Evolutionary conservation across 768 basidiomycete genomes (phyloP).

Genomic region (Myochromella boudieri): DNA sequence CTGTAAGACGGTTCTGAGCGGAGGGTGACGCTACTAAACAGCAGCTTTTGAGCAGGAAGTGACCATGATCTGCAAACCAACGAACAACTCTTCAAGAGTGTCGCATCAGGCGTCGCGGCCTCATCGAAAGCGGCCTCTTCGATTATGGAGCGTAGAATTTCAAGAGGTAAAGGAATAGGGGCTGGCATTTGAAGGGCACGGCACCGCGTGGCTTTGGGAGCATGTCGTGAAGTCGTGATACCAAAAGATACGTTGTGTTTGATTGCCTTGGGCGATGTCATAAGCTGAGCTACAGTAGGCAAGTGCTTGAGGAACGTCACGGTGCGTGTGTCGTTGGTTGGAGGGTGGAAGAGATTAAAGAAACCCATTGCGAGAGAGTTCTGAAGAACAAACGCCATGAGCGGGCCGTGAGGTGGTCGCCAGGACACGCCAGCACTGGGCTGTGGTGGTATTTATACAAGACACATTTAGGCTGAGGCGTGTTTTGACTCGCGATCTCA

Average conservation of each 20-base stretch:
- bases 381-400: conserved; percentile 4
- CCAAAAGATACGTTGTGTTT: conserved; percentile 39
- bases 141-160: conserved; percentile 62
- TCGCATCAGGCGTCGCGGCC: conserved; percentile 26
- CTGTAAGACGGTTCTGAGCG: conserved; percentile 51
- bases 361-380: conserved; percentile 25
- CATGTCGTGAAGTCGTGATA: conserved; percentile 27
- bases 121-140: conserved; percentile 50
- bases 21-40: conserved; percentile 60
- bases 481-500: conserved; percentile 17
- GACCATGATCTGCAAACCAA: conserved; percentile 73
- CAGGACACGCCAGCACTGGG: conserved; percentile 17
- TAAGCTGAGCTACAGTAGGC: conserved; percentile 20
- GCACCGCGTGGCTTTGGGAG: conserved; percentile 18
- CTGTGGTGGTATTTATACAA: conserved; percentile 24
- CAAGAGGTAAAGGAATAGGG: conserved; percentile 49
- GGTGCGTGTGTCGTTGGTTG: conserved; percentile 22
- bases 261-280: conserved; percentile 27
- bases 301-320: conserved; percentile 17
- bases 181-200: conserved; percentile 21
- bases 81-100: conserved; percentile 51
- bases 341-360: conserved; percentile 30
- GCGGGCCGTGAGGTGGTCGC: conserved; percentile 13
- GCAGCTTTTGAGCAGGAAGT: conserved; percentile 56
- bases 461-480: conserved; percentile 11